Evolutionary conservation across 2,329 filamentous ascomycete species (phyloP), one percentile per base, ranked within the genome.

Genomic region (Dactylella cylindrospora): DNA sequence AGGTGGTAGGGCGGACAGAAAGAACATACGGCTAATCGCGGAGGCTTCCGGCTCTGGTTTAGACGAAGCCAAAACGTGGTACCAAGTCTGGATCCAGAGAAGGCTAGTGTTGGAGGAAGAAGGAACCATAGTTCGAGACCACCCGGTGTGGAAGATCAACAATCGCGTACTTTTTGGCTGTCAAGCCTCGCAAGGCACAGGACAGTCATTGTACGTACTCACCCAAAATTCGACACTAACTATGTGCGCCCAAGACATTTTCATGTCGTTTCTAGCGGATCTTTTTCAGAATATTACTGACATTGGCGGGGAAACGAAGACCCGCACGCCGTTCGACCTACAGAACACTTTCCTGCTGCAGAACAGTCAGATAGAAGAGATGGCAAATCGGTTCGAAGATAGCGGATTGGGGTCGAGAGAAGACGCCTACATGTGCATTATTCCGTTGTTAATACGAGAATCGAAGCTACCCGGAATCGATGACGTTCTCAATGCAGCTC

Each of bases 401-500:
- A 67, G 64, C 3, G 68, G 68, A 2, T 41, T 72, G 3, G 66
- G 66, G 0, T 67, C 44, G 12, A 29, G 68, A 5, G 64, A 67
- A 20, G 66, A 72, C 15, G 54, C 69, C 10, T 71, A 69, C 35
- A 54, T 69, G 46, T 64, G 66, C 51, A 70, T 71, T 20, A 67
- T 72, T 25, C 69, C 70, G 23, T 67, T 70, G 0, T 57, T 72
- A 3, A 68, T 47, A 7, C 40, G 38, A 6, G 35, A 52, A 7
- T 28, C 43, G 8, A 61, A 41, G 29, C 40, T 61, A 47, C 47
- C 55, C 10, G 28, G 31, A 10, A 15, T 61, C 15, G 36, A 51
- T 35, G 40, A 46, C 12, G 40, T 52, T 1, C 38, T 60, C 6
- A 33, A 52, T 4, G 54, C 54, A 2, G 40, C 22, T 25, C 15